phyloP scores from a whole-genome alignment of 2,329 filamentous ascomycete genomes.

The Botryotinia globosa region DNA sequence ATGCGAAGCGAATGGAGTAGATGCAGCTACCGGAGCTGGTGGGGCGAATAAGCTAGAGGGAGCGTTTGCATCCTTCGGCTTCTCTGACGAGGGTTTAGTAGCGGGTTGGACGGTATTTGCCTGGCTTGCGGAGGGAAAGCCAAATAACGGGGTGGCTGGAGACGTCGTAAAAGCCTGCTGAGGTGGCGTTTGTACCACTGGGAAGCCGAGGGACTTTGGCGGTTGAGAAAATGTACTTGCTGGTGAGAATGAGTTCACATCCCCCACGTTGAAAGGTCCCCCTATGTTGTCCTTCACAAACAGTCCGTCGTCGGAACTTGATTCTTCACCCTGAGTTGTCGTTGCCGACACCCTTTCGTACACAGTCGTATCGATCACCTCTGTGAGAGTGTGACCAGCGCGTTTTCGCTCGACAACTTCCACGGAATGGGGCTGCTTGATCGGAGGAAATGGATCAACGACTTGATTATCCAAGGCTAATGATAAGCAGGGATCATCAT shows the following conservation, averaged over 20 bases:
- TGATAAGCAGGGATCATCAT: conserved; percentile 38
- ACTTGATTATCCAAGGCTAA: conserved; percentile 32
- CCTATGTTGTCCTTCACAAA: conserved; percentile 31
- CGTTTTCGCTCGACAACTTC: conserved; percentile 60
- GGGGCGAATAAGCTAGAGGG: background rate
- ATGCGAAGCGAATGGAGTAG: background rate
- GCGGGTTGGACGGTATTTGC: background rate
- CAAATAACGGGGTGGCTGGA: background rate
- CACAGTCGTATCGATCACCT: conserved; percentile 56
- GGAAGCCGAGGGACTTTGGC: background rate
- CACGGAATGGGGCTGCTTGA: conserved; percentile 56
- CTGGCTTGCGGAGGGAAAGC: background rate
- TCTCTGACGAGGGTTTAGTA: background rate
- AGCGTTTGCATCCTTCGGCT: background rate
- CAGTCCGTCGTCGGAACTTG: conserved; percentile 37
- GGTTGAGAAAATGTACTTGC: background rate
- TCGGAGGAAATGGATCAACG: conserved; percentile 46
- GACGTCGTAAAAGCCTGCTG: background rate
- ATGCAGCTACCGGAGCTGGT: background rate
- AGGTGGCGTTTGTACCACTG: background rate
- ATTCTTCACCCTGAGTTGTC: conserved; percentile 6
- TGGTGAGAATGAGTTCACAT: background rate
- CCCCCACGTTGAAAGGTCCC: background rate
- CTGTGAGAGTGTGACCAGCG: conserved; percentile 48
- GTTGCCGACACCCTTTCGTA: conserved; percentile 40